A percentile compares a stretch with the other conserved stretches of the same genome.
Evolutionary conservation across 805 yeast species (phyloP).

Genomic region (Ogataea parapolymorpha): DNA sequence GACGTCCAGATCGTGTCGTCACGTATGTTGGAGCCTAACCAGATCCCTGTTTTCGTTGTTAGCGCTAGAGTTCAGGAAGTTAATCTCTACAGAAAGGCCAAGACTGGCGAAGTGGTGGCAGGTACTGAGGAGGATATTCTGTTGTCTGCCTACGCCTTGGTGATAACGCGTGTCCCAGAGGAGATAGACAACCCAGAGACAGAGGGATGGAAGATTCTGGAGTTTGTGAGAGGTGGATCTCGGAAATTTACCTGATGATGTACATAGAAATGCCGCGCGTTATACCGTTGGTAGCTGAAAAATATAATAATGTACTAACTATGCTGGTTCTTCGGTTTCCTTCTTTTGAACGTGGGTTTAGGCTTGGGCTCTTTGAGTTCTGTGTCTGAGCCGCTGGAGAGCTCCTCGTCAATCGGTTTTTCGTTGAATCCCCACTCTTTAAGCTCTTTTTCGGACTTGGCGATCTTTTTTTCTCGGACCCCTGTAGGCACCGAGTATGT

Average conservation of each 20-base stretch:
- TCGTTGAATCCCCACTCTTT: constrained; percentile 27
- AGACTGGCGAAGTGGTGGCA: constrained; percentile 92
- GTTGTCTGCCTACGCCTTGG: constrained; percentile 94
- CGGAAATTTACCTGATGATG: constrained; percentile 61
- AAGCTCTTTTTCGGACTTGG: constrained; percentile 18
- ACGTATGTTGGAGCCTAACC: constrained; percentile 83
- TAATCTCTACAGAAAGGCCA: constrained; percentile 79
- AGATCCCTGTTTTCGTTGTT: constrained; percentile 87
- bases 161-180: constrained; percentile 88
- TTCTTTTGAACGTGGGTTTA: constrained; percentile 21
- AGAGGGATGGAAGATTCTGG: constrained; percentile 95
- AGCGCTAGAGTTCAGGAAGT: constrained; percentile 97
- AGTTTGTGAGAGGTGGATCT: constrained; percentile 90
- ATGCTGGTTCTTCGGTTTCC: constrained; percentile 8
- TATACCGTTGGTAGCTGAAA: constrained; percentile 1
- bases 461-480: constrained; percentile 1
- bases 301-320: constrained; percentile 5
- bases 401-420: constrained; percentile 14
- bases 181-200: constrained; percentile 86
- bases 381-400: constrained; percentile 8
- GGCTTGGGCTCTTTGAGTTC: constrained; percentile 5
- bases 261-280: constrained; percentile 3
- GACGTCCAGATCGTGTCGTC: constrained; percentile 91
- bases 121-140: constrained; percentile 93
- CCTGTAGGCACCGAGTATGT: not conserved